Evolutionary conservation across 2,329 filamentous ascomycete genomes (phyloP).

Genomic region (Colletotrichum destructivum): DNA sequence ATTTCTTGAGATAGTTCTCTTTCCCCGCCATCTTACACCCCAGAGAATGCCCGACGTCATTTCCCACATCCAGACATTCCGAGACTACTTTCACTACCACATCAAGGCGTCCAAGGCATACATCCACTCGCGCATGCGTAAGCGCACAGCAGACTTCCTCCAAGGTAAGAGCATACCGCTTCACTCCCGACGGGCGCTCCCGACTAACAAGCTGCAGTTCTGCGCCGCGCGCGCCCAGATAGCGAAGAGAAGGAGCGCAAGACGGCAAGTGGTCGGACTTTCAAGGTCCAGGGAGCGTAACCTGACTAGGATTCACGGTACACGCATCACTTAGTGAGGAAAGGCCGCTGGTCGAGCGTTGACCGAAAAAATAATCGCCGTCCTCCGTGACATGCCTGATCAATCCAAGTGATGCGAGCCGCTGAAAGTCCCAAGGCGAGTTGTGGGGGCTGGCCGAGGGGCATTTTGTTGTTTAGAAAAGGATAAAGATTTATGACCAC

Average conservation of each 20-base stretch:
- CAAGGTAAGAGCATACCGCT: constrained; percentile 78
- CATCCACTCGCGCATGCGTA: constrained; percentile 98
- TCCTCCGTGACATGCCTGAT: not conserved
- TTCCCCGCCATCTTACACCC: constrained; percentile 92
- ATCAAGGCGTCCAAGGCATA: constrained; percentile 99
- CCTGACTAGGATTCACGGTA: not conserved
- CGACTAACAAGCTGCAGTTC: constrained; percentile 69
- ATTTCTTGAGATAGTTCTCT: constrained; percentile 76
- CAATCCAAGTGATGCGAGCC: not conserved
- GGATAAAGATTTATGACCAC: constrained; percentile 33
- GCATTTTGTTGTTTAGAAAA: constrained; percentile 1
- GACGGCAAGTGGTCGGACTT: constrained; percentile 96
- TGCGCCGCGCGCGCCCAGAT: constrained; percentile 94
- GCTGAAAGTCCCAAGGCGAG: not conserved
- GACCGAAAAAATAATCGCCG: not conserved
- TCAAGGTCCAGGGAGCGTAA: constrained; percentile 69
- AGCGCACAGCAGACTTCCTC: constrained; percentile 97
- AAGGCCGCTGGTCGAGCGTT: not conserved
- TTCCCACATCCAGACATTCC: constrained; percentile 99
- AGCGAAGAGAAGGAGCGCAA: constrained; percentile 98
- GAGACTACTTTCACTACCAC: constrained; percentile 99
- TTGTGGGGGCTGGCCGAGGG: not conserved
- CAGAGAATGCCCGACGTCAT: constrained; percentile 96
- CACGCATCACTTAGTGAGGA: not conserved
- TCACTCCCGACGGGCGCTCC: not conserved